Conservation (phyloP, 139 green algal genomes). For the Dunaliella primolecta region DNA sequence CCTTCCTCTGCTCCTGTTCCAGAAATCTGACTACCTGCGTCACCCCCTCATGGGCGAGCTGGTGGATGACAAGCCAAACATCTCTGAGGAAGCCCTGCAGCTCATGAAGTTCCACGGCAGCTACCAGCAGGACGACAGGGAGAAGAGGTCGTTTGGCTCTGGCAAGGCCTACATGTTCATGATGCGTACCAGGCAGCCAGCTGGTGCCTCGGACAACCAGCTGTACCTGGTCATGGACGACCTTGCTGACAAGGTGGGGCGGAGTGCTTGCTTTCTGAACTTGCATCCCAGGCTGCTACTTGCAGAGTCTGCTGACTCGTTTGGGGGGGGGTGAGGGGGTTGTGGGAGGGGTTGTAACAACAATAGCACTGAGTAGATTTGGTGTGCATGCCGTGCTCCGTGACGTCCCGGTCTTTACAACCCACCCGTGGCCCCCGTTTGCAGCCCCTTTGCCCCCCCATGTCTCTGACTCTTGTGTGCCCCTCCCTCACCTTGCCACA, state of each 20-base stretch:
- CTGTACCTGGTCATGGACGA: constrained; percentile 99
- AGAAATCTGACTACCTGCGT: constrained; percentile 88
- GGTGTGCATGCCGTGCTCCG: too few relatives aligned
- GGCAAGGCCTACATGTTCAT: constrained; percentile 99
- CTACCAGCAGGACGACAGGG: constrained; percentile 96
- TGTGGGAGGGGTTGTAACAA: too few relatives aligned
- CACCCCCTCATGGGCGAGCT: constrained; percentile 97
- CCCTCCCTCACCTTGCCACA: too few relatives aligned
- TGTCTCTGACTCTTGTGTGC: too few relatives aligned
- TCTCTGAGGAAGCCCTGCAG: constrained; percentile 89
- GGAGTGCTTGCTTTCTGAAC: background rate
- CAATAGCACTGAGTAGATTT: too few relatives aligned
- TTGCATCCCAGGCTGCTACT: background rate
- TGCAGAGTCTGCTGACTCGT: too few relatives aligned
- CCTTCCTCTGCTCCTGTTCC: too few relatives aligned
- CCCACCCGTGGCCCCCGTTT: too few relatives aligned
- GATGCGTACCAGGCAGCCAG: constrained; percentile 96
- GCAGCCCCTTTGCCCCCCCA: too few relatives aligned
- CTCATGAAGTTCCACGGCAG: constrained; percentile 99
- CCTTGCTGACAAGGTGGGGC: constrained; percentile 85
- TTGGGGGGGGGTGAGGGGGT: too few relatives aligned
- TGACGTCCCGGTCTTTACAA: too few relatives aligned
- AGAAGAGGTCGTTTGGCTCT: constrained; percentile 86
- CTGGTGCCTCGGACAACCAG: constrained; percentile 86
- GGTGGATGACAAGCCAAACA: constrained; percentile 72